phyloP scores from a whole-genome alignment of 495 filamentous ascomycete genomes.

The Clavariopsis aquatica region DNA sequence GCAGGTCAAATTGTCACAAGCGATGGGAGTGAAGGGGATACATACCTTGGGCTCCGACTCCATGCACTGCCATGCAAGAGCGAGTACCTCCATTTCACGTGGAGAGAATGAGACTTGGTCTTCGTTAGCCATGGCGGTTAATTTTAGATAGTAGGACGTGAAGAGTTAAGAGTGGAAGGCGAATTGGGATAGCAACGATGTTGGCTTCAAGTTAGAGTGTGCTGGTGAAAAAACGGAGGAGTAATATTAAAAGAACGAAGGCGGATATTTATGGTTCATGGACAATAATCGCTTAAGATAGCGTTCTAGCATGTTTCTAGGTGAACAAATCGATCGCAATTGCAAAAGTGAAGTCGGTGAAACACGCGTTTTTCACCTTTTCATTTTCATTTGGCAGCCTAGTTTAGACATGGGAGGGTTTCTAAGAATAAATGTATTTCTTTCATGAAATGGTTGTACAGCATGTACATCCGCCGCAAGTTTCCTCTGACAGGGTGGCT shows the following conservation, averaged over 20 bases:
- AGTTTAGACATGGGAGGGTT: too few relatives aligned
- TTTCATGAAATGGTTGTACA: neutral
- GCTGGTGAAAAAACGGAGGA: constrained; percentile 18
- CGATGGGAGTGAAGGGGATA: neutral
- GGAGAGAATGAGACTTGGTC: constrained; percentile 8
- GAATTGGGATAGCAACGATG: neutral
- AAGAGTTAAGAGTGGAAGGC: constrained; percentile 6
- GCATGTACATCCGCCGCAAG: too few relatives aligned
- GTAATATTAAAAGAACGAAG: neutral
- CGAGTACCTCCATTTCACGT: constrained; percentile 29
- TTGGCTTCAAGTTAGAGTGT: neutral
- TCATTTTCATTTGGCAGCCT: neutral
- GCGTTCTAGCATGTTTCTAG: neutral
- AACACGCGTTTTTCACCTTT: neutral
- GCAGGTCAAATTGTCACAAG: too few relatives aligned
- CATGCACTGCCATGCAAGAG: constrained; percentile 36
- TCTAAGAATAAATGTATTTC: too few relatives aligned
- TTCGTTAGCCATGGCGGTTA: constrained; percentile 11
- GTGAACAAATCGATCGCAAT: neutral
- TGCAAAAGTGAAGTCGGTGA: neutral
- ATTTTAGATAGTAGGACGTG: constrained; percentile 1
- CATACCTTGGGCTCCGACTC: constrained; percentile 33
- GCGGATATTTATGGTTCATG: neutral
- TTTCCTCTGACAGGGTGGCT: too few relatives aligned
- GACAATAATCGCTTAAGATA: neutral